Evolutionary conservation across 176 grass and related monocot species (phyloP), one percentile per base, ranked within the genome.

Genomic region (Eremochloa ophiuroides): DNA sequence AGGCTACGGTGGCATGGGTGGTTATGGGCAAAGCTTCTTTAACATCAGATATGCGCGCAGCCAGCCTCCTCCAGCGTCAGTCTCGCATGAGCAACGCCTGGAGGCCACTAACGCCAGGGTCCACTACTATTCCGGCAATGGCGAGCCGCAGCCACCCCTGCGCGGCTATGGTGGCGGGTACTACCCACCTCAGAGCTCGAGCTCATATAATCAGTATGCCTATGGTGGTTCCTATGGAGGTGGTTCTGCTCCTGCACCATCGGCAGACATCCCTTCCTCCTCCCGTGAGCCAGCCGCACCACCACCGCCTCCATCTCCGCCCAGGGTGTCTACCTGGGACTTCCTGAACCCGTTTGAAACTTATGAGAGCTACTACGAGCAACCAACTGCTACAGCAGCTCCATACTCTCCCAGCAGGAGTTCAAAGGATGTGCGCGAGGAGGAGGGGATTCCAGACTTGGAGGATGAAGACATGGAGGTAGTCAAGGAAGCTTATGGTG

Each of bases 401-500:
- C 78, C 92, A 44, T 91, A 93, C 85, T 87, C 91, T 51, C 83
- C 93, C 13, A 87, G 95, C 79, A 81, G 95, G 71, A 99, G 91
- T 80, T 99, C 77, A 7, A 96, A 90, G 73, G 93, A 96, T 35
- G 84, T 99, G 44, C 90, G 97, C 0, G 97, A 99, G 80, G 97
- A 95, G 82, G 97, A 99, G 81, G 97, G 97, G 23, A 99, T 99
- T 37, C 97, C 97, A 17, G 97, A 99, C 68, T 86, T 99, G 80
- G 97, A 98, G 85, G 92, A 94, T 5, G 96, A 98, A 51, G 85
- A 91, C 50, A 90, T 66, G 46, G 97, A 92, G 84, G 85, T 99
- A 30, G 93, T 99, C 40, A 99, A 96, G 83, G 90, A 87, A 80
- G 91, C 91, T 34, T 95, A 95, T 66, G 88, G 88, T 12, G 91